Conservation (phyloP, 2,329 filamentous ascomycete genomes). For the Ceratocystis diversiconidia region DNA sequence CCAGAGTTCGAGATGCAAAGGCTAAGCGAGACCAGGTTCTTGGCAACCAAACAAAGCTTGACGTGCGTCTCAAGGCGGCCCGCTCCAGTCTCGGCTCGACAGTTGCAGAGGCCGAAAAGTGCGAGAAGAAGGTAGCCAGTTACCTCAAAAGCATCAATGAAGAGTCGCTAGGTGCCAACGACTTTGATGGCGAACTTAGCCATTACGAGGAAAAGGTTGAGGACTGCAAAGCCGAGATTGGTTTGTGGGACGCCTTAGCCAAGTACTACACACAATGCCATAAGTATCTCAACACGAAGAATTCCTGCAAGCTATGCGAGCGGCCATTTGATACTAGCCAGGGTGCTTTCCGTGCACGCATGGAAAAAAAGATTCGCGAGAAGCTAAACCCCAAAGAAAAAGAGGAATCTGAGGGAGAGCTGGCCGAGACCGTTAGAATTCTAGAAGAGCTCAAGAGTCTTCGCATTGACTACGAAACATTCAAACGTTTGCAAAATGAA, state of each 20-base stretch:
- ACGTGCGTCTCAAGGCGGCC: conserved; percentile 54
- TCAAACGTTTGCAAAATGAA: conserved; percentile 54
- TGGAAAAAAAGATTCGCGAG: conserved; percentile 53
- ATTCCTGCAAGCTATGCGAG: conserved; percentile 63
- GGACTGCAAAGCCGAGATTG: conserved; percentile 50
- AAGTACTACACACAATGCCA: conserved; percentile 59
- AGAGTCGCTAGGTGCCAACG: conserved; percentile 34
- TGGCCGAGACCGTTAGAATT: conserved; percentile 37
- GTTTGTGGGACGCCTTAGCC: conserved; percentile 52
- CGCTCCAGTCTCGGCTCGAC: conserved; percentile 52
- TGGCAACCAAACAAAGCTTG: conserved; percentile 61
- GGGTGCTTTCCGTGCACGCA: conserved; percentile 42
- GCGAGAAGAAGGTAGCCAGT: conserved; percentile 41
- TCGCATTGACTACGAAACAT: conserved; percentile 58
- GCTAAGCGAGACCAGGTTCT: conserved; percentile 54
- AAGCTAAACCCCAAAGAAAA: conserved; percentile 48
- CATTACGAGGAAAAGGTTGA: conserved; percentile 43
- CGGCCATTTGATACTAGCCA: conserved; percentile 50
- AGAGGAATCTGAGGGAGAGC: conserved; percentile 44
- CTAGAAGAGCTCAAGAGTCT: conserved; percentile 48
- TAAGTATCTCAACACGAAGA: conserved; percentile 48
- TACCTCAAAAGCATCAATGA: conserved; percentile 34
- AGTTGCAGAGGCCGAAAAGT: conserved; percentile 45
- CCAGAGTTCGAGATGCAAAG: conserved; percentile 48
- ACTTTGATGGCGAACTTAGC: conserved; percentile 38